A percentile compares a stretch with the other conserved stretches of the same genome.
Evolutionary conservation across 2,329 filamentous ascomycete species (phyloP).

Genomic region (Xylaria sp.): DNA sequence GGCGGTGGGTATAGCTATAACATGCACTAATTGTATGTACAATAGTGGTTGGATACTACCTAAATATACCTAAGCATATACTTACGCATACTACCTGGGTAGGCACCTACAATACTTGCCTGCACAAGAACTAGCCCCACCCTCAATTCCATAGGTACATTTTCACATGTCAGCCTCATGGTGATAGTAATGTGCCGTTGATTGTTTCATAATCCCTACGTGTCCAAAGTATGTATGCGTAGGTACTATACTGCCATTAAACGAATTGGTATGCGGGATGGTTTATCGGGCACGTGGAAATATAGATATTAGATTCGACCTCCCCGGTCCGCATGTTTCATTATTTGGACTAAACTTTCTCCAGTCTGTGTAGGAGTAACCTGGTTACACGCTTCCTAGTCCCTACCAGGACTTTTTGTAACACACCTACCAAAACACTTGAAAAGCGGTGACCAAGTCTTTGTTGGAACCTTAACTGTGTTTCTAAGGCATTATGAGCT

Average conservation of each 20-base stretch:
- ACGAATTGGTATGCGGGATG: neutral
- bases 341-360: neutral
- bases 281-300: neutral
- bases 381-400: constrained; percentile 9
- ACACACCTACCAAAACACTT: neutral
- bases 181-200: neutral
- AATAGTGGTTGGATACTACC: neutral
- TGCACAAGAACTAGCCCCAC: neutral
- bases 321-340: neutral
- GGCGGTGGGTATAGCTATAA: neutral
- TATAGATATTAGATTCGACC: neutral
- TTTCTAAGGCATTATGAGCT: neutral
- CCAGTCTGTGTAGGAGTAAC: neutral
- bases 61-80: no score
- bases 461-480: neutral
- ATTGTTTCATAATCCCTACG: neutral
- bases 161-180: constrained; percentile 30
- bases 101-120: no score
- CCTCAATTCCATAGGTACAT: constrained; percentile 2
- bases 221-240: neutral
- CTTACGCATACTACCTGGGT: no score
- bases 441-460: neutral
- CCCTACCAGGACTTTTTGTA: neutral
- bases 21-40: constrained; percentile 11
- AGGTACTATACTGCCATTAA: neutral